Conservation (phyloP, 176 grass and related monocot species). For the Miscanthus lutarioriparius region DNA sequence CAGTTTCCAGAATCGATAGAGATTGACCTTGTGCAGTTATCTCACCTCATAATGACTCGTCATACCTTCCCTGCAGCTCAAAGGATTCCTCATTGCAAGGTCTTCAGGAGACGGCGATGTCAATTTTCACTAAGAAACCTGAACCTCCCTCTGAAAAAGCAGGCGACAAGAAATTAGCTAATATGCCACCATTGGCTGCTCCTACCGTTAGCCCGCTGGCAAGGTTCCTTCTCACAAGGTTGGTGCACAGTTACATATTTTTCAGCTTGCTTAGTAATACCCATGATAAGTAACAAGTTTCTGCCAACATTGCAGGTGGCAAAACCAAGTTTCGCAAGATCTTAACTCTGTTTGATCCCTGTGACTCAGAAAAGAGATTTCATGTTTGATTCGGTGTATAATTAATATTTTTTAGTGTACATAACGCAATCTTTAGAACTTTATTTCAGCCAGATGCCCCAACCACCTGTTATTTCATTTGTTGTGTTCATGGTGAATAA, state of each 20-base stretch:
- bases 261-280: background rate
- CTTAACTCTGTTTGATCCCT: constrained; percentile 79
- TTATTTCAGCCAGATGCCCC: constrained; percentile 5
- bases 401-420: constrained; percentile 83
- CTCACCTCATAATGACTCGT: constrained; percentile 27
- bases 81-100: constrained; percentile 69
- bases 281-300: constrained; percentile 19
- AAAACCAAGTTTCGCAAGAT: constrained; percentile 92
- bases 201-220: constrained; percentile 79
- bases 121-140: constrained; percentile 60
- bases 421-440: constrained; percentile 49
- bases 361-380: constrained; percentile 13
- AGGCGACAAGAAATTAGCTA: constrained; percentile 58
- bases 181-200: constrained; percentile 48
- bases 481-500: constrained; percentile 29
- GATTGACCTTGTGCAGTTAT: background rate
- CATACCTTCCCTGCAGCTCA: constrained; percentile 47
- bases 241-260: constrained; percentile 28
- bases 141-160: constrained; percentile 37
- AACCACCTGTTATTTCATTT: constrained; percentile 45
- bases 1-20: background rate
- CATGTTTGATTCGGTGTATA: constrained; percentile 54
- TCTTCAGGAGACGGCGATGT: constrained; percentile 61
- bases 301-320: constrained; percentile 69
- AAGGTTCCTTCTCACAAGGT: constrained; percentile 96